phyloP scores from a whole-genome alignment of 192 early-diverging fungal genomes.

The Chytriomyces confervae region DNA sequence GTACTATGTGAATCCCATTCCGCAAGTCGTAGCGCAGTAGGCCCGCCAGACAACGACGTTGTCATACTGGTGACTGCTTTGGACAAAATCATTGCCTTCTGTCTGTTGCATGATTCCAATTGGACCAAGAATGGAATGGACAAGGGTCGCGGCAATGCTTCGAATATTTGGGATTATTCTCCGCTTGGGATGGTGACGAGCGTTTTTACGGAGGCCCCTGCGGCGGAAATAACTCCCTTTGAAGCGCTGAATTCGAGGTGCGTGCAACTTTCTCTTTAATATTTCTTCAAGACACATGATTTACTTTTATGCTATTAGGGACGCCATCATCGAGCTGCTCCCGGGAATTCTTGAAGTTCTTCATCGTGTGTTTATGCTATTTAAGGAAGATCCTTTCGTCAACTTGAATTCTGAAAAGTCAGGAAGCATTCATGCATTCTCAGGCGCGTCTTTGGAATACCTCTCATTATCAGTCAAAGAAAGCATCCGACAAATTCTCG shows the following conservation, averaged over 20 bases:
- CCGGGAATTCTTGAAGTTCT: conserved; percentile 40
- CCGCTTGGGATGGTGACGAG: conserved; percentile 26
- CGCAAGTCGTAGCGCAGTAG: conserved; percentile 4
- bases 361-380: conserved; percentile 33
- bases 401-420: not conserved
- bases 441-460: conserved; percentile 48
- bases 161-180: conserved; percentile 40
- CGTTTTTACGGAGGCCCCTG: conserved; percentile 24
- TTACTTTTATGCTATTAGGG: not conserved
- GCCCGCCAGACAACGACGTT: conserved; percentile 54
- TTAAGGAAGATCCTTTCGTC: conserved; percentile 26
- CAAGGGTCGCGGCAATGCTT: conserved; percentile 6
- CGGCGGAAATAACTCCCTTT: not conserved
- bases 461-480: conserved; percentile 48
- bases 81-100: conserved; percentile 62
- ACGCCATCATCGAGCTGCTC: conserved; percentile 39
- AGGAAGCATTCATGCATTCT: not conserved
- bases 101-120: conserved; percentile 45
- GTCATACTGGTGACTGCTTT: conserved; percentile 60
- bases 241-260: conserved; percentile 29
- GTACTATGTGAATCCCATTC: conserved; percentile 2
- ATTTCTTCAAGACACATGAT: not conserved
- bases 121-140: conserved; percentile 20
- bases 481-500: conserved; percentile 59
- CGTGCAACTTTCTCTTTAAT: not conserved